phyloP scores from a whole-genome alignment of 2,329 filamentous ascomycete species.

The Epichloe gansuensis region DNA sequence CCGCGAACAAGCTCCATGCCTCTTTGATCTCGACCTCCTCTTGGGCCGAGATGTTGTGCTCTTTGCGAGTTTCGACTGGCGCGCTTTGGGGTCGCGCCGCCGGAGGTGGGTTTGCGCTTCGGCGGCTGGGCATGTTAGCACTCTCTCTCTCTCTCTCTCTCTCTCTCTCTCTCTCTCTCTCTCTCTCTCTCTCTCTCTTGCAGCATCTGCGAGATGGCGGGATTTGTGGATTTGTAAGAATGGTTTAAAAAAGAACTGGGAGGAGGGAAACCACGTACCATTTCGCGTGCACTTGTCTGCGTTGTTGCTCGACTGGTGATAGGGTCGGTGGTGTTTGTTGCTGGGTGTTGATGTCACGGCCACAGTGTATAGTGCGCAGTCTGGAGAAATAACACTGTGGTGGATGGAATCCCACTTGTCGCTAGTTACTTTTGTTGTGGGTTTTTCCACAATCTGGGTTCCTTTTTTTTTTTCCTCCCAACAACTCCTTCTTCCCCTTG shows the following conservation, averaged over 20 bases:
- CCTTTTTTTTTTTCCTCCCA: neutral
- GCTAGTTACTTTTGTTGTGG: neutral
- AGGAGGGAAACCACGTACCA: neutral
- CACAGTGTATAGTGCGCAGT: neutral
- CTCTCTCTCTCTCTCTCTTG: neutral
- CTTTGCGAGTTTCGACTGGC: conserved; percentile 80
- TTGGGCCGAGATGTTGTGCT: conserved; percentile 71
- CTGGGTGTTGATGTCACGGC: neutral
- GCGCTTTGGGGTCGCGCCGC: conserved; percentile 26
- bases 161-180: neutral
- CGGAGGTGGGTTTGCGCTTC: conserved; percentile 34
- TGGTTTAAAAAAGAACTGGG: neutral
- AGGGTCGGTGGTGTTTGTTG: neutral
- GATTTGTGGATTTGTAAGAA: neutral
- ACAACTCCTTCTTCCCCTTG: no score
- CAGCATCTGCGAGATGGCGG: neutral
- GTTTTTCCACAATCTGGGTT: neutral
- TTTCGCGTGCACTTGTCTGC: neutral
- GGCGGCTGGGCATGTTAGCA: conserved; percentile 28
- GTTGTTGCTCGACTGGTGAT: no score
- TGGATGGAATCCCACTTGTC: neutral
- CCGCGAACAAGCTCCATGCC: conserved; percentile 72
- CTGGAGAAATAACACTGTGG: neutral
- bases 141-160: neutral
- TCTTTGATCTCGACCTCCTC: conserved; percentile 88